Percentiles rank a stretch among this genome's conserved stretches.
These are phyloP conservation scores for Triticum timopheevii DNA, from an alignment of 176 grass and related monocot genomes.

Conservation along the genomic window DNA sequence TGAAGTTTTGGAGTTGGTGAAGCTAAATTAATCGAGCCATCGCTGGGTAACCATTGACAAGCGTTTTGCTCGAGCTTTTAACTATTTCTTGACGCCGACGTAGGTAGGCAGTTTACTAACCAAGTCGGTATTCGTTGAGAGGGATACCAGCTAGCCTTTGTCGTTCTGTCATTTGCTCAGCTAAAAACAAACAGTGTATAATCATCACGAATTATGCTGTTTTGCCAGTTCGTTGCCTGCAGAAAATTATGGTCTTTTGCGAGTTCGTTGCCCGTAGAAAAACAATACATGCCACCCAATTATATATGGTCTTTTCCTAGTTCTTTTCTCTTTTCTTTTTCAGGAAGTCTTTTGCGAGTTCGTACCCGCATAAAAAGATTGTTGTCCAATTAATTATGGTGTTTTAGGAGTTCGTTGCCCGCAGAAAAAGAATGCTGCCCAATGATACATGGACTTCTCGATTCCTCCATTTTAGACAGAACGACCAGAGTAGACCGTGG, in stretches of 20 bases:
- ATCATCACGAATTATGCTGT: background rate
- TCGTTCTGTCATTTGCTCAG: too few relatives aligned
- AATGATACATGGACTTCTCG: background rate
- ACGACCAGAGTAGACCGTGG: background rate
- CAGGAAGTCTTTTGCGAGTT: too few relatives aligned
- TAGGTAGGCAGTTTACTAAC: background rate
- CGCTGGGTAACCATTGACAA: background rate
- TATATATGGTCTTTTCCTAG: too few relatives aligned
- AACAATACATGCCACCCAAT: too few relatives aligned
- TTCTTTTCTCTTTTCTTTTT: too few relatives aligned
- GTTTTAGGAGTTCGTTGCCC: too few relatives aligned
- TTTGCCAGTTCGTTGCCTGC: background rate
- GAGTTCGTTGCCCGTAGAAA: too few relatives aligned
- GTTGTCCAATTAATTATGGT: too few relatives aligned
- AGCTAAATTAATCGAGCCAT: background rate
- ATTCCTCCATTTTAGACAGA: background rate
- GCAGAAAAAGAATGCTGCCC: background rate
- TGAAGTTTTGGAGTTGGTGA: slow-evolving; percentile 13
- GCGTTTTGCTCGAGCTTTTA: background rate
- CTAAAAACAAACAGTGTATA: too few relatives aligned
- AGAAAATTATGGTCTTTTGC: background rate
- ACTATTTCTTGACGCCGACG: background rate
- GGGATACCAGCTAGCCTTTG: background rate
- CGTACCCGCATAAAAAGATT: too few relatives aligned
- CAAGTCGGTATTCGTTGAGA: background rate